Evolutionary conservation across 2,329 filamentous ascomycete species (phyloP), one percentile per base, ranked within the genome.

Genomic region (Aotearoamyces nothofagi): DNA sequence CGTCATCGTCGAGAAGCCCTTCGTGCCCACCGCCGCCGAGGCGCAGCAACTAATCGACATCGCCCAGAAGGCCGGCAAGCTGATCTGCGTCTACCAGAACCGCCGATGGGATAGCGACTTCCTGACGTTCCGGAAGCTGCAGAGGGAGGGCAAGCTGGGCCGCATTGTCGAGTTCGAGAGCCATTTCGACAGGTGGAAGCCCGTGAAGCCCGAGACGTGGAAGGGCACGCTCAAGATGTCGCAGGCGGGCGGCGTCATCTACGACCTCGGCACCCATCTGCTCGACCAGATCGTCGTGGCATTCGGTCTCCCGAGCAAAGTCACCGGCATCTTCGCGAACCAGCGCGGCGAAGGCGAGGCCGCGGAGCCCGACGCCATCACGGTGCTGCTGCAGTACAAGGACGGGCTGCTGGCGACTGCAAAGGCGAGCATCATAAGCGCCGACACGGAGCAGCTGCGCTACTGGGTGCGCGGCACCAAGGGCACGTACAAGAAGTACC

Each of bases 1-100:
- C 50, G 76, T 86, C 15, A 60, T 87, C 29, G 76, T 78, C 27
- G 81, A 87, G 58, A 87, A 87, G 58, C 81, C 81, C 3, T 87
- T 87, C 49, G 78, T 81, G 9, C 75, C 79, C 12, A 78, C 73
- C 2, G 59, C 66, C 2, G 59, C 66, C 33, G 73, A 86, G 53
- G 79, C 79, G 8, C 61, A 69, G 17, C 54, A 68, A 39, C 66
- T 87, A 5, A 62, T 50, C 24, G 46, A 46, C 16, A 45, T 55
- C 28, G 51, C 54, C 2, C 40, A 49, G 35, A 44, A 46, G 34
- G 54, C 41, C 10, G 52, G 49, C 11, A 56, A 51, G 39, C 35
- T 52, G 32, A 49, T 60, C 22, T 58, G 58, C 31, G 59, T 66
- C 23, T 60, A 61, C 33, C 56, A 63, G 33, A 58, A 46, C 17